Evolutionary conservation across 2,329 filamentous ascomycete genomes (phyloP).

Genomic region (Colletotrichum karsti): DNA sequence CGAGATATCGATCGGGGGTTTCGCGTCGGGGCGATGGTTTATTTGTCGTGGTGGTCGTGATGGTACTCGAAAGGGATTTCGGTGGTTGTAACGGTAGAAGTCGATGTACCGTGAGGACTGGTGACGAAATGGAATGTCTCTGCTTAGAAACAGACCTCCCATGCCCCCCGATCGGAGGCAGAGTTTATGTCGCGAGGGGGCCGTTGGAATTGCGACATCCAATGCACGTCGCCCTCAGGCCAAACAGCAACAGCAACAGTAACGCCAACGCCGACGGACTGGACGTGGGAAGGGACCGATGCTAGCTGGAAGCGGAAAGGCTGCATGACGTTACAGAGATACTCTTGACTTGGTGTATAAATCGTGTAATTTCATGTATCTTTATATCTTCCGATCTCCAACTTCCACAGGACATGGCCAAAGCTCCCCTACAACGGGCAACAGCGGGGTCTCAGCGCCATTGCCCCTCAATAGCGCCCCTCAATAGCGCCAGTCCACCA

Average conservation of each 20-base stretch:
- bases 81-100: not conserved
- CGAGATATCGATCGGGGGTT: not conserved
- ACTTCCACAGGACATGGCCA: not conserved
- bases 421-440: not conserved
- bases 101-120: not conserved
- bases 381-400: not conserved
- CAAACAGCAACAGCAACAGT: too few relatives aligned
- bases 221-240: not conserved
- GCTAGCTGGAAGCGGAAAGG: slow-evolving; percentile 11
- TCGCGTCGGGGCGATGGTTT: not conserved
- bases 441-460: not conserved
- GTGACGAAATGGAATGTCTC: slow-evolving; percentile 4
- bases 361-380: not conserved
- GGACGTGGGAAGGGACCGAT: not conserved
- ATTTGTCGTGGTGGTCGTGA: not conserved
- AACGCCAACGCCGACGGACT: not conserved
- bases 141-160: not conserved
- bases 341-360: not conserved
- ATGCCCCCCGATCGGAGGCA: not conserved
- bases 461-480: not conserved
- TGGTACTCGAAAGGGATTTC: not conserved
- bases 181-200: slow-evolving; percentile 24
- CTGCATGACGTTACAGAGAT: not conserved
- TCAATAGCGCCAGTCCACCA: not conserved
- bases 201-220: slow-evolving; percentile 23